Evolutionary conservation across 306 rosid genomes (phyloP), one percentile per base, ranked within the genome.

Genomic region (Aeschynomene evenia): DNA sequence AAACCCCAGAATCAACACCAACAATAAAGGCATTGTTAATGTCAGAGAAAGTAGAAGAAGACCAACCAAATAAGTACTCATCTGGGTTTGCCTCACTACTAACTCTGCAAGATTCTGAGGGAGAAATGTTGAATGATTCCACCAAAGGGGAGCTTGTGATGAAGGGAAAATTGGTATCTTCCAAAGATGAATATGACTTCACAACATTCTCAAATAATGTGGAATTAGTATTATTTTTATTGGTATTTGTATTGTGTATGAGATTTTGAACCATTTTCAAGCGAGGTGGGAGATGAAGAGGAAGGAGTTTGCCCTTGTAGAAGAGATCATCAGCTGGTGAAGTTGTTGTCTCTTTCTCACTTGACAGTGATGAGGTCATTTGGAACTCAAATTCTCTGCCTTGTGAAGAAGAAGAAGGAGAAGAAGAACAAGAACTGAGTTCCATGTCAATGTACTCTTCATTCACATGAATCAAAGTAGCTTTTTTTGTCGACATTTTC

Each of bases 401-500:
- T 39, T 77, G 80, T 42, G 89, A 28, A 3, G 31, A 28, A 6
- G 31, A 28, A 6, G 31, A 28, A 28, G 31, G 4, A 26, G 29
- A 80, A 14, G 89, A 61, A 21, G 85, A 71, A 59, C 89, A 78
- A 67, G 95, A 74, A 68, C 60, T 77, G 26, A 91, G 77, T 72
- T 95, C 99, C 88, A 95, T 91, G 53, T 95, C 92, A 64, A 95
- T 95, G 82, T 84, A 95, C 45, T 91, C 97, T 69, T 89, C 99
- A 79, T 91, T 84, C n/a, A 72, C 76, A 54, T 50, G 83, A 63
- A 77, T 40, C 73, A 67, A 68, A 62, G 90, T 81, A 40, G 70
- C 59, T 79, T 83, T 78, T 68, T 66, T 77, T 67, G 80, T 81
- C 70, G 81, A 84, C 86, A 86, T 86, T 42, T 33, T 80, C 86